Evolutionary conservation across 2,329 filamentous ascomycete species (phyloP), one percentile per base, ranked within the genome.

Genomic region (Monosporascus sp.): DNA sequence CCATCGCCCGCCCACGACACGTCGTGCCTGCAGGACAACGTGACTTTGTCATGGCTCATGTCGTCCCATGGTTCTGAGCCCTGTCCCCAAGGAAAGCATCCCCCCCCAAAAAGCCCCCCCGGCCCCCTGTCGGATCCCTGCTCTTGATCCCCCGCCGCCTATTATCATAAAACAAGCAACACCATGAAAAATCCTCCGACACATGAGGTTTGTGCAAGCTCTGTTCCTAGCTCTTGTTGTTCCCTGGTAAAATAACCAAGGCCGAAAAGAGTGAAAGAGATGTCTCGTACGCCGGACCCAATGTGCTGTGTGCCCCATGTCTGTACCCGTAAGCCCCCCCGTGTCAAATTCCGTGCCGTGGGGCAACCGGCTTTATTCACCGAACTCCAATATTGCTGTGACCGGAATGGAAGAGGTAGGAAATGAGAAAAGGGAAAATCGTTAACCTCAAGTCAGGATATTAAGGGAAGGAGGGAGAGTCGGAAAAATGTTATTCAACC

Each of bases 351-450:
- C 51, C 50, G 47, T 57, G 63, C 63, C 63, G 62, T 62, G 63
- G 61, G 60, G 62, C 62, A 54, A 48, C 57, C 58, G 53, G 52
- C 57, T 61, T 60, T 56, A 60, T 60, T 63, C 58, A 6, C 61
- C 47, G 60, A 65, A 66, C 64, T 63, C 64, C 64, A 55, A 61
- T 60, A 58, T 58, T 17, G 56, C 54, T 59, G 59, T 51, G 60
- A 65, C 62, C 55, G 52, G 60, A 64, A 54, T 56, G 56, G 57
- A 53, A 55, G 55, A 61, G 57, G 50, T 60, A 52, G 54, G 51
- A 37, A 56, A 52, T 57, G 51, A 53, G 48, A 55, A 57, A 57
- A 49, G 48, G 52, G 54, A 55, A 51, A 22, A 31, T 34, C 50
- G 41, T 54, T 49, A 55, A 52, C 55, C 51, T 47, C 52, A 48